These are phyloP conservation scores for cucumber (Cucumis sativus) DNA, from an alignment of 306 rosid species.

Conservation along the genomic window Cucumber_9930_V3 NC_026655.2:25893501-25894000, in stretches of 20 bases:
- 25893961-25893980: neutral
- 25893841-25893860: neutral
- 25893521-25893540: conserved; percentile 53
- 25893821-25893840: neutral
- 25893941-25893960: neutral
- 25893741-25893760: neutral
- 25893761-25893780: neutral
- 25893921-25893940: neutral
- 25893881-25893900: neutral
- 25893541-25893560: conserved; percentile 30
- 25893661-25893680: neutral
- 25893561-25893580: conserved; percentile 76
- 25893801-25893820: neutral
- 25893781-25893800: neutral
- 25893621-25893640: conserved; percentile 35
- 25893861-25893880: neutral
- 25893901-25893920: neutral
- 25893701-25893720: neutral
- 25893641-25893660: neutral
- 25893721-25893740: neutral
- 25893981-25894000: conserved; percentile 14
- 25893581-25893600: conserved; percentile 82
- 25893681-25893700: neutral
- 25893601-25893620: conserved; percentile 85
- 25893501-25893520: conserved; percentile 60